Base-by-base conservation (phyloP, 2,329 filamentous ascomycete genomes). In the Alternaria gaisen region DNA sequence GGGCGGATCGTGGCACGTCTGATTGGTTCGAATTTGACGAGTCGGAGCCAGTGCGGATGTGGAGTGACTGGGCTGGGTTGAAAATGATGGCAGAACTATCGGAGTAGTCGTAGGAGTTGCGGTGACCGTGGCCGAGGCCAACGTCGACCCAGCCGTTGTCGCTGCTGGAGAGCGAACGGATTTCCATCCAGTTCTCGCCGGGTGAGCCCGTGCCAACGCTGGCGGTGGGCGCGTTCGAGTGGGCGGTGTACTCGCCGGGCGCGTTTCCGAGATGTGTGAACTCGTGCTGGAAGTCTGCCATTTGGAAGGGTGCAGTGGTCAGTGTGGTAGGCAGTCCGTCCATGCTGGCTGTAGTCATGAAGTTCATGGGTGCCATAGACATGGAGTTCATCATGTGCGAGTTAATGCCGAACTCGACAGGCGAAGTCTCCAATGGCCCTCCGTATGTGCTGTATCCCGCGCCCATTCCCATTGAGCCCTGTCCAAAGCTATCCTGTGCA, bases 71-170 rank as follows among this genome's bases (percentile, higher is more conserved):
- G 64, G 90, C 88, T 2, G 94, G 94, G 80, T 97, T 97, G 84
- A 97, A 96, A 73, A 97, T 94, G 67, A 91, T 89, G 60, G 81
- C 82, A 41, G 75, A 71, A 11, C 64, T 68, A 44, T 89, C 83
- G 51, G 86, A 88, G 34, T 87, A 85, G 68, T 94, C 91, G 68
- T 91, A 88, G 38, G 89, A 90, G 63, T 88, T 89, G 61, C 89
- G 89, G 64, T 77, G 73, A 28, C 68, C 38, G 51, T 53, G 51
- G 14, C 40, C 40, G 60, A 97, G 89, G 68, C 69, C 67, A 58
- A 97, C 89, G 67, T 91, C 87, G 52, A 88, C 88, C 94, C 94
- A 98, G 59, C 92, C 92, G 70, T 94, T 92, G 70, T 96, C 93
- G 73, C 91, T 92, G 66, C 86, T 86, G n/a, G 93, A 93, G 43